Base-by-base conservation (phyloP, 2,329 filamentous ascomycete species). In the Ascochyta koolunga region DNA sequence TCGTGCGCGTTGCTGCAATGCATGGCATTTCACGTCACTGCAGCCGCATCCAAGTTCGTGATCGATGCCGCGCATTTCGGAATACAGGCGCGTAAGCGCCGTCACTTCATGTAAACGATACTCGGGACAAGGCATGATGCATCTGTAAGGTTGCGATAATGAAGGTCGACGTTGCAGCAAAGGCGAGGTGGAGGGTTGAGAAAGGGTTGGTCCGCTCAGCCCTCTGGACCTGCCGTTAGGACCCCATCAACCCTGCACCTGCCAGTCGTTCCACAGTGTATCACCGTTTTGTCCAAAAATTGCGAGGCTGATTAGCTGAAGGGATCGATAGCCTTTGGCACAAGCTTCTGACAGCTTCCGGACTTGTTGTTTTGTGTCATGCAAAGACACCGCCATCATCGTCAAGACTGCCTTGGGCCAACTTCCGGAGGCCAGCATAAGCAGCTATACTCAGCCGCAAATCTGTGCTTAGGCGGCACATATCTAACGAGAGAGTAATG, bases 301-400 rank as follows among this genome's bases (percentile, higher is more conserved):
- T 51, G 59, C 68, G 61, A 74, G 71, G 70, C 70, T 66, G 63
- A 73, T 60, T 67, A 58, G 50, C 50, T 60, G 41, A 47, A 64
- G 45, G 54, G 32, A 51, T 43, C 16, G 24, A 35, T 40, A 24
- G 33, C 24, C 31, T 50, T 46, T 40, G 38, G 39, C 11, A 48
- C 29, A 44, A 44, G 47, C 25, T 35, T 47, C 35, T 43, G 43
- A 36, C 9, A 19, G 39, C 16, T 43, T 31, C 39, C 33, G 27
- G 25, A 39, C 11, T 5, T 15, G 21, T 22, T 43, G 22, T 47
- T 40, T 32, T 35, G 38, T 38, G 52, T 24, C 32, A 32, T 44
- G 15, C 13, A 19, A 19, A 33, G 38, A 38, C 44, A 54, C 39
- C 22, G 35, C 31, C 33, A 16, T 50, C 45, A 37, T 50, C 35